Base-by-base conservation (phyloP, 345 rosid genomes). In the Aegle marmelos region DNA sequence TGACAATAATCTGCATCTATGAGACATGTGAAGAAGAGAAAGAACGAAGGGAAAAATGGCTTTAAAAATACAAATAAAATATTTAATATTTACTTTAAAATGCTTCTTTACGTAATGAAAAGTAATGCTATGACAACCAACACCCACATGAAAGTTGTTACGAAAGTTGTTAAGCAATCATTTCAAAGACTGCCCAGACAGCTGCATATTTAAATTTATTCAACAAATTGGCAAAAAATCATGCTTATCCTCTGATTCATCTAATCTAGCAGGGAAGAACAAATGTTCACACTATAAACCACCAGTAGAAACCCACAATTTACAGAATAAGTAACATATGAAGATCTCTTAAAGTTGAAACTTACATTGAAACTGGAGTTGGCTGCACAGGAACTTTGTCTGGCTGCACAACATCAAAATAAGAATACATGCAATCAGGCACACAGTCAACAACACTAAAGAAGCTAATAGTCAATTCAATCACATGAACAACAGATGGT, bases 351-450 rank as follows among this genome's bases (percentile, higher is more conserved):
- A 79, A 73, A 71, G 77, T 72, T 70, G 59, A 70, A 73, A 87
- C 99, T 93, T 85, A 95, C 99, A 88, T 90, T 65, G 96, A 88
- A 80, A 92, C 87, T 22, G 99, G 99, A 80, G 88, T 84, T 37
- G 96, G 88, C 83, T 92, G 95, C 76, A 80, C 71, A 13, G 91
- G 81, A 59, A 85, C 93, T 83, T 89, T 89, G 68, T 88, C 88
- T 64, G 87, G 83, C 99, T 95, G 97, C 92, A 89, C 33, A 82
- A 17, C 28, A 79, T 83, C 61, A 71, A 76, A 78, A 73, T 37
- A 76, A 60, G 33, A 30, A 82, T 17, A 72, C 69, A 70, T 25
- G 22, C 63, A 33, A 83, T 75, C 34, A 77, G 37, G 45, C 39
- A 34, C 30, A 78, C 4, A 53, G 21, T 53, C 50, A 66, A 54